A percentile compares a stretch with the other conserved stretches of the same genome.
Conservation (phyloP, 441 rosid species). For the Croton laevigatus region DNA sequence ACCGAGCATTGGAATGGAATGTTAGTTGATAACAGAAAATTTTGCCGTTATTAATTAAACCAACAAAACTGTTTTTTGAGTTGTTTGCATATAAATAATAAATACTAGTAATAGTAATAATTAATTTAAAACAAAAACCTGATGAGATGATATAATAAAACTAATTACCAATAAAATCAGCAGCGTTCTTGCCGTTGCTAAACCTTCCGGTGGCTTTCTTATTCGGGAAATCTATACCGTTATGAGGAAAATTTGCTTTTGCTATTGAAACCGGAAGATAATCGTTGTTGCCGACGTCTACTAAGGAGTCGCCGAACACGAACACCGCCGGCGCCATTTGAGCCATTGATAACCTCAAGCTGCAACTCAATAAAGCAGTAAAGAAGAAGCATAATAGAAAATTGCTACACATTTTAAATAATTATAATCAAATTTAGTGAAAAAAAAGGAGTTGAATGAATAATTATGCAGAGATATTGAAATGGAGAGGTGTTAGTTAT, state of each 20-base stretch:
- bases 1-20: too few species aligned
- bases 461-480: neutral
- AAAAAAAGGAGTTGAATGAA: too few species aligned
- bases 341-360: slow-evolving; percentile 1
- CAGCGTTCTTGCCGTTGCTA: slow-evolving; percentile 45
- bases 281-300: slow-evolving; percentile 53
- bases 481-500: neutral
- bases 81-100: too few species aligned
- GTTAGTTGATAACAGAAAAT: too few species aligned
- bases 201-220: slow-evolving; percentile 47
- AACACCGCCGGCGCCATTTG: slow-evolving; percentile 40
- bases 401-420: slow-evolving; percentile 3
- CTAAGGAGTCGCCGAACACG: slow-evolving; percentile 50
- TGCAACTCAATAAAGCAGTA: neutral
- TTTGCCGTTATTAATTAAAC: too few species aligned
- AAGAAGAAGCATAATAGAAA: neutral
- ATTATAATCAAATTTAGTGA: too few species aligned
- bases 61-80: too few species aligned
- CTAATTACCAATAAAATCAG: slow-evolving; percentile 37
- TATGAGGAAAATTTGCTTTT: slow-evolving; percentile 44
- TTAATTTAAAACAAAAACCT: too few species aligned
- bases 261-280: slow-evolving; percentile 32
- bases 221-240: slow-evolving; percentile 44
- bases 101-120: too few species aligned
- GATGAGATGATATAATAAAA: neutral